These are phyloP conservation scores for Fraxinus baroniana DNA, from an alignment of 305 asterid species.

Conservation along the genomic window DNA sequence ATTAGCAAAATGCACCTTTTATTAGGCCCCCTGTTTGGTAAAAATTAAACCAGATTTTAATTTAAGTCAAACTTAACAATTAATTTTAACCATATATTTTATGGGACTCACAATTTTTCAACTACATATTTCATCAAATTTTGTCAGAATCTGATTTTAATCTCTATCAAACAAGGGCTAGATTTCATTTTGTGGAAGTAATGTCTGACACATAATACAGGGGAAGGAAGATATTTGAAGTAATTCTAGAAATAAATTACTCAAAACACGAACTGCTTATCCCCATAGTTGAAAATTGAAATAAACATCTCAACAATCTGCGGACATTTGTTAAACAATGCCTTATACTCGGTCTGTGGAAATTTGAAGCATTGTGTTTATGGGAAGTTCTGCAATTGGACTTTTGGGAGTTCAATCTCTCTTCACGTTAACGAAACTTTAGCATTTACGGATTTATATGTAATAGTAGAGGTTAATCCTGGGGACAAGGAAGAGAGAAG, in stretches of 20 bases:
- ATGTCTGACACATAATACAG: neutral
- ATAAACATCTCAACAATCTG: neutral
- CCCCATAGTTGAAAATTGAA: neutral
- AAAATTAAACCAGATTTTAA: too few species aligned
- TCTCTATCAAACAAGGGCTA: too few species aligned
- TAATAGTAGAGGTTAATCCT: neutral
- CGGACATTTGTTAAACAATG: neutral
- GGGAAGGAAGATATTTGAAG: neutral
- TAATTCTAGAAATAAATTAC: neutral
- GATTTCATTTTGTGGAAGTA: neutral
- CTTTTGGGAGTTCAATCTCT: neutral
- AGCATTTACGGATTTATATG: neutral
- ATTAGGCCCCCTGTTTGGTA: neutral
- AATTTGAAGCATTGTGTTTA: neutral
- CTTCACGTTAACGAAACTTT: neutral
- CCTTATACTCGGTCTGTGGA: neutral
- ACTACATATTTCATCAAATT: too few species aligned
- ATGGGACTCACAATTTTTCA: too few species aligned
- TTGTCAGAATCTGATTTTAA: too few species aligned
- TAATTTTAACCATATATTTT: too few species aligned
- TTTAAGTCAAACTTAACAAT: too few species aligned
- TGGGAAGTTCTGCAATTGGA: neutral
- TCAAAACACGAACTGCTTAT: neutral
- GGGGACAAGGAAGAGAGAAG: neutral
- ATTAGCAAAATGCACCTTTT: slow-evolving; percentile 5